phyloP scores from a whole-genome alignment of 257 asterid species.

The Solanum commersonii region DNA sequence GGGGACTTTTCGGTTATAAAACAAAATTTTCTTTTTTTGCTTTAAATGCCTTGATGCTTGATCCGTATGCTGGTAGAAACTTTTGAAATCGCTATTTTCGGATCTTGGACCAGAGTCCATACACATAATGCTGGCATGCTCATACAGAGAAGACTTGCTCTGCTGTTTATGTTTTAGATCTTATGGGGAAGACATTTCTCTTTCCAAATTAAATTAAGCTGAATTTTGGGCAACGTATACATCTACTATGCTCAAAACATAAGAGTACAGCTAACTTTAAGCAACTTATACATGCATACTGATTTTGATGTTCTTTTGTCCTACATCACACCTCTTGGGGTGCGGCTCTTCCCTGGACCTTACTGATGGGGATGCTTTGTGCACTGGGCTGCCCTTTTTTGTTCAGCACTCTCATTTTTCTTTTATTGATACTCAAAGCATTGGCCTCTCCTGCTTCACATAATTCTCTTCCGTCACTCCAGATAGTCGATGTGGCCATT shows the following conservation, averaged over 20 bases:
- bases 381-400: background rate
- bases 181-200: background rate
- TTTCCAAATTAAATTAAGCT: background rate
- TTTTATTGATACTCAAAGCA: background rate
- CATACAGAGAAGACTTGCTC: background rate
- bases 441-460: background rate
- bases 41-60: background rate
- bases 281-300: background rate
- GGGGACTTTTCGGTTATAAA: background rate
- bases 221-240: background rate
- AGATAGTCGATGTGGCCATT: slow-evolving; percentile 66
- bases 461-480: slow-evolving; percentile 1
- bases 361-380: background rate
- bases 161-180: background rate
- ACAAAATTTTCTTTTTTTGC: background rate
- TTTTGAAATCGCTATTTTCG: background rate
- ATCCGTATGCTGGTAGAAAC: background rate
- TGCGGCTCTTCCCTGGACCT: background rate
- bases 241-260: background rate
- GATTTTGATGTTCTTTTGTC: background rate
- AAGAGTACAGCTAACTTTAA: background rate
- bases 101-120: background rate
- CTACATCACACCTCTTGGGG: background rate
- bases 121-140: background rate
- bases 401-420: background rate